Percentiles rank a stretch among this genome's conserved stretches.
Conservation (phyloP, 140 eudicot species). For the Bidens hawaiensis region DNA sequence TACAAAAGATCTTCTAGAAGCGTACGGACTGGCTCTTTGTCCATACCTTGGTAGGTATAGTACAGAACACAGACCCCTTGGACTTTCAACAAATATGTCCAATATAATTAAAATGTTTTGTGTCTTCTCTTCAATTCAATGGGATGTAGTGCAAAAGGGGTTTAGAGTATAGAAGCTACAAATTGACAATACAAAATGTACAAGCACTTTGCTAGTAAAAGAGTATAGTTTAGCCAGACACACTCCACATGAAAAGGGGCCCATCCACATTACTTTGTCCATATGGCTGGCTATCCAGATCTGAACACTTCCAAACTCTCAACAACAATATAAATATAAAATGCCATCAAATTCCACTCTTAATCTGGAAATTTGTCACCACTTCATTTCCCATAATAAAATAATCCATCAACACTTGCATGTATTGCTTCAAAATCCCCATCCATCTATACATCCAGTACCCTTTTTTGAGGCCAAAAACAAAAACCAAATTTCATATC, state of each 20-base stretch:
- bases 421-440: constrained; percentile 31
- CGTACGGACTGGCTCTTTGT: too few relatives aligned
- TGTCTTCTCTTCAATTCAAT: too few relatives aligned
- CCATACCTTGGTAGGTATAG: too few relatives aligned
- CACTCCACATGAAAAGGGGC: constrained; percentile 61
- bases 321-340: constrained; percentile 7
- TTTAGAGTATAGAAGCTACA: too few relatives aligned
- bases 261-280: constrained; percentile 60
- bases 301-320: constrained; percentile 35
- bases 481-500: background rate
- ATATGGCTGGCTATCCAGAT: constrained; percentile 37
- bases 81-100: too few relatives aligned
- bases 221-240: constrained; percentile 44
- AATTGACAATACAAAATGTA: too few relatives aligned
- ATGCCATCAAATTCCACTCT: constrained; percentile 23
- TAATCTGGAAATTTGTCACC: constrained; percentile 18
- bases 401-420: constrained; percentile 18
- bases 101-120: too few relatives aligned
- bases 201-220: too few relatives aligned
- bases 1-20: too few relatives aligned
- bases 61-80: too few relatives aligned
- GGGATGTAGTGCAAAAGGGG: too few relatives aligned
- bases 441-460: constrained; percentile 24
- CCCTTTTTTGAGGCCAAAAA: constrained; percentile 32
- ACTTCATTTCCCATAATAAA: constrained; percentile 20